A percentile compares a stretch with the other conserved stretches of the same genome.
phyloP scores from a whole-genome alignment of 257 asterid genomes.

The Ilex aquifolium region DNA sequence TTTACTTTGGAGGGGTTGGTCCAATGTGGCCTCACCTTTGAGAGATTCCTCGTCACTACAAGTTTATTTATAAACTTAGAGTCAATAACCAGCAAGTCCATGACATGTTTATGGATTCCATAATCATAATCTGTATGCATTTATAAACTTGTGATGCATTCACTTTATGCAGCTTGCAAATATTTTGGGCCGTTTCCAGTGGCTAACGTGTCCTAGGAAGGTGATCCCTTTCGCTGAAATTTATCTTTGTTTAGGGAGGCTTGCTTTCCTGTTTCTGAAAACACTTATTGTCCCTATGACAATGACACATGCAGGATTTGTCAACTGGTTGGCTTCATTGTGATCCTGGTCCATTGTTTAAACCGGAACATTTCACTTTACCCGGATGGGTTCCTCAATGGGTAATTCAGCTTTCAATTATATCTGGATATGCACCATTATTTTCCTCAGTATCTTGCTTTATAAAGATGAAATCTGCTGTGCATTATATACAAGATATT shows the following conservation, averaged over 20 bases:
- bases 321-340: slow-evolving; percentile 95
- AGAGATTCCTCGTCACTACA: too few relatives aligned
- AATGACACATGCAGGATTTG: slow-evolving; percentile 54
- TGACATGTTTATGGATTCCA: too few relatives aligned
- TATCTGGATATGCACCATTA: not conserved
- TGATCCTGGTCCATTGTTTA: slow-evolving; percentile 77
- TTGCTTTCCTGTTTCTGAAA: not conserved
- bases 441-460: not conserved
- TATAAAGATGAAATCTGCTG: not conserved
- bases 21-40: too few relatives aligned
- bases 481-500: not conserved
- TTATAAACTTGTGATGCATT: not conserved
- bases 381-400: slow-evolving; percentile 1
- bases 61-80: too few relatives aligned
- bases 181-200: slow-evolving; percentile 68
- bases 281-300: slow-evolving; percentile 7
- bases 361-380: not conserved
- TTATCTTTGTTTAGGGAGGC: not conserved
- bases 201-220: slow-evolving; percentile 99
- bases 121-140: too few relatives aligned
- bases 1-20: too few relatives aligned
- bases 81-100: too few relatives aligned
- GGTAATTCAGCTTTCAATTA: not conserved
- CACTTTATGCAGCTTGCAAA: slow-evolving; percentile 68
- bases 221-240: slow-evolving; percentile 24